phyloP scores from a whole-genome alignment of 441 rosid species.

The Isatis lusitanica region DNA sequence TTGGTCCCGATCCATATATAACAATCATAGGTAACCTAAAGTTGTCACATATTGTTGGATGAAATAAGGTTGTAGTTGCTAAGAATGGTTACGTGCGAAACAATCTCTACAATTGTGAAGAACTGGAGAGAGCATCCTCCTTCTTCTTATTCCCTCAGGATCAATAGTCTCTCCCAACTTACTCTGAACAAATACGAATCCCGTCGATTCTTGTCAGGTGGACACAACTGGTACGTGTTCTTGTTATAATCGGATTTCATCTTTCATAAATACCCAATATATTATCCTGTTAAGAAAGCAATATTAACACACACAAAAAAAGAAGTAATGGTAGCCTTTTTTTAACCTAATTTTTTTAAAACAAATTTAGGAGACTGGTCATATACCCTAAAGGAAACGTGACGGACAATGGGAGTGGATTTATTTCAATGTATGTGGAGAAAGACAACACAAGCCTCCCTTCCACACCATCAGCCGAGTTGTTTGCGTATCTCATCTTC shows the following conservation, averaged over 20 bases:
- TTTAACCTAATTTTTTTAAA: too few relatives aligned
- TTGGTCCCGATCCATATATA: background rate
- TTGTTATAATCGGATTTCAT: background rate
- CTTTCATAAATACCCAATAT: background rate
- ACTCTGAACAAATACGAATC: background rate
- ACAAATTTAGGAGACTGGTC: background rate
- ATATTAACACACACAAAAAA: too few relatives aligned
- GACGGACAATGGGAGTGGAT: background rate
- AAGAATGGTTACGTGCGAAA: background rate
- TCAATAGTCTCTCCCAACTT: background rate
- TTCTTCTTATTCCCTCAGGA: constrained; percentile 8
- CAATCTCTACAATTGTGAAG: background rate
- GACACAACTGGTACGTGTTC: constrained; percentile 7
- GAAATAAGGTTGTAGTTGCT: background rate
- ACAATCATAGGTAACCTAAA: background rate
- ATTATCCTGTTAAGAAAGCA: background rate
- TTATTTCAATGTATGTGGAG: constrained; percentile 11
- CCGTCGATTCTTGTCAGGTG: background rate
- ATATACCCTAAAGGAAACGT: constrained; percentile 10
- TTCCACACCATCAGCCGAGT: background rate
- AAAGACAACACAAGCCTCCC: background rate
- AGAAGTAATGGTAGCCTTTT: too few relatives aligned
- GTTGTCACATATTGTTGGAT: background rate
- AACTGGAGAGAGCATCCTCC: constrained; percentile 7
- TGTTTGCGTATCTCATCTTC: background rate